Evolutionary conservation across 495 filamentous ascomycete species (phyloP), one percentile per base, ranked within the genome.

Genomic region (Penicillium mononematosum): DNA sequence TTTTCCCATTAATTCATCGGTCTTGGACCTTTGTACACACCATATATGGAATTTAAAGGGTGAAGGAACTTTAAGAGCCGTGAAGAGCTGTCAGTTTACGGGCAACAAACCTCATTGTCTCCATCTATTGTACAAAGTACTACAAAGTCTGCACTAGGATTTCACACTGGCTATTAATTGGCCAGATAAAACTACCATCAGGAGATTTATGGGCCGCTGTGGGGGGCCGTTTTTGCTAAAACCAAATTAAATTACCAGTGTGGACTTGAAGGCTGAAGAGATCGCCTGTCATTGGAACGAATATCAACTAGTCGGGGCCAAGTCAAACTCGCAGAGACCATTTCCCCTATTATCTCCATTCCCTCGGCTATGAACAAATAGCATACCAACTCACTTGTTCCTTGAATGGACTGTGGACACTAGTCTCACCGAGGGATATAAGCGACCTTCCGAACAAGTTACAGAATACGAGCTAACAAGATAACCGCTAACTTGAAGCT

Each of bases 191-290:
- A 10, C 3, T 27, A 48, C 20, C 45, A 24, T 27, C 45, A 48
- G 27, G 25, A n/a, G n/a, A 20, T 17, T n/a, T 48, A 27, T 25
- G 14, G 25, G 25, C 11, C 32, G 2, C 17, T 39, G 19, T 49
- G 25, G 12, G 44, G 50, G 56, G 19, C 50, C 50, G 56, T 58
- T 47, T 16, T 55, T n/a, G 2, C 3, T 32, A 12, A 7, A 39
- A 1, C 36, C 16, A 17, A 39, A 17, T 44, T 43, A 22, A n/a
- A 12, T 42, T 2, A 24, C 24, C 3, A 32, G 31, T 11, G 10
- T 32, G 31, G 31, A 4, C 12, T 19, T 17, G 32, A 43, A 31
- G 54, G 25, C 38, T 32, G 16, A n/a, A 31, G 14, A 3, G 38
- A 24, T 17, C 4, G 10, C 11, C 17, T 44, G 1, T 56, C 20